Evolutionary conservation across 2,329 filamentous ascomycete genomes (phyloP).

Genomic region (Shiraia bambusicola): DNA sequence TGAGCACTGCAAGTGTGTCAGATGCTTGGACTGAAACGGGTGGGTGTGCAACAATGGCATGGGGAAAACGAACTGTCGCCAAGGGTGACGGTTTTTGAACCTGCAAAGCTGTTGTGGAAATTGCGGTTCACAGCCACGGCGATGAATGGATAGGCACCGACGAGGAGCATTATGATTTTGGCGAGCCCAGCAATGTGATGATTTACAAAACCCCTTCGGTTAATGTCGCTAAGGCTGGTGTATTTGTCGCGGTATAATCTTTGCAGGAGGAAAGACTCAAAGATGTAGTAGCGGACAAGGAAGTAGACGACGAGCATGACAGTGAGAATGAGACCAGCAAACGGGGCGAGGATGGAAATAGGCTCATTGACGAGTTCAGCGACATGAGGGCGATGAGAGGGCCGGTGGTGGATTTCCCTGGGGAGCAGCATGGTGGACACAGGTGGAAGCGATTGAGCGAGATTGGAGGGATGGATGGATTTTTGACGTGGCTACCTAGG

Average conservation of each 20-base stretch:
- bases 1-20: conserved; percentile 1
- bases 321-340: conserved; percentile 25
- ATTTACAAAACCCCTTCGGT: conserved; percentile 49
- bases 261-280: conserved; percentile 42
- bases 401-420: no score
- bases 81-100: conserved; percentile 37
- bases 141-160: conserved; percentile 48
- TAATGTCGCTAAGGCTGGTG: conserved; percentile 38
- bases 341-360: conserved; percentile 22
- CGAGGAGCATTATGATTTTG: conserved; percentile 45
- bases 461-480: no score
- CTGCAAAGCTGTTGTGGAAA: conserved; percentile 36
- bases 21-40: conserved; percentile 29
- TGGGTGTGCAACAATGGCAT: no score
- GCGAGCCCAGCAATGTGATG: conserved; percentile 50
- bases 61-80: conserved; percentile 35
- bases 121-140: conserved; percentile 38
- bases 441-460: no score
- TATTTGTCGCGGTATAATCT: conserved; percentile 43
- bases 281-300: conserved; percentile 34
- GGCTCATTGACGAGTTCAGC: conserved; percentile 1
- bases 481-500: no score
- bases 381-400: neutral
- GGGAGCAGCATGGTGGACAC: no score
- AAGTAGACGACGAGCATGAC: conserved; percentile 17